A percentile compares a stretch with the other conserved stretches of the same genome.
Evolutionary conservation across 2,329 filamentous ascomycete species (phyloP).

Genomic region (Nemania diffusa): DNA sequence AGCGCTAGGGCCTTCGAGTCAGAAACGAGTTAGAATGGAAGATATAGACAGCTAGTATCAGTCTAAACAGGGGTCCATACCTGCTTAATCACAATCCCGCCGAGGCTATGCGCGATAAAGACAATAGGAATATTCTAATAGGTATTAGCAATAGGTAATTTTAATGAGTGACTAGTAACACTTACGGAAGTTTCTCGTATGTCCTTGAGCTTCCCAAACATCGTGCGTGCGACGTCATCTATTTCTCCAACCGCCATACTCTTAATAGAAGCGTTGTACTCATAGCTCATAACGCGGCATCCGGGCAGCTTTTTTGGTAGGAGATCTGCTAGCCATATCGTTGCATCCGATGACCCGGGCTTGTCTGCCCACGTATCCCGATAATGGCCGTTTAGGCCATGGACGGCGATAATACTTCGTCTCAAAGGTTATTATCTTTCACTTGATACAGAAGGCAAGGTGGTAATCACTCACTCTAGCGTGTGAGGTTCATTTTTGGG

Average conservation of each 20-base stretch:
- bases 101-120: slow-evolving; percentile 15
- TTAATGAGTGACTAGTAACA: too few species aligned
- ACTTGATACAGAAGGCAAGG: too few species aligned
- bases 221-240: background rate
- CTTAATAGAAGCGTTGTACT: slow-evolving; percentile 9
- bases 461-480: too few species aligned
- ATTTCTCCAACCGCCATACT: slow-evolving; percentile 1
- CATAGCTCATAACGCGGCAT: slow-evolving; percentile 7
- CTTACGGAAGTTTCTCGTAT: slow-evolving; percentile 4
- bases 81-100: slow-evolving; percentile 17
- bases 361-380: slow-evolving; percentile 11
- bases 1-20: slow-evolving; percentile 7
- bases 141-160: too few species aligned
- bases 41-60: background rate
- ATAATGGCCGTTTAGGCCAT: slow-evolving; percentile 20
- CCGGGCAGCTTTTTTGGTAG: slow-evolving; percentile 6
- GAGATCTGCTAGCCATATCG: slow-evolving; percentile 11
- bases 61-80: background rate
- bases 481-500: too few species aligned
- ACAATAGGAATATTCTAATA: background rate
- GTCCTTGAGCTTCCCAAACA: background rate
- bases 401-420: slow-evolving; percentile 12
- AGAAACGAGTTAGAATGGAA: background rate
- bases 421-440: background rate
- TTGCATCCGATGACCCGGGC: too few species aligned